phyloP scores from a whole-genome alignment of 805 yeast species.

The Candida nanaspora region DNA sequence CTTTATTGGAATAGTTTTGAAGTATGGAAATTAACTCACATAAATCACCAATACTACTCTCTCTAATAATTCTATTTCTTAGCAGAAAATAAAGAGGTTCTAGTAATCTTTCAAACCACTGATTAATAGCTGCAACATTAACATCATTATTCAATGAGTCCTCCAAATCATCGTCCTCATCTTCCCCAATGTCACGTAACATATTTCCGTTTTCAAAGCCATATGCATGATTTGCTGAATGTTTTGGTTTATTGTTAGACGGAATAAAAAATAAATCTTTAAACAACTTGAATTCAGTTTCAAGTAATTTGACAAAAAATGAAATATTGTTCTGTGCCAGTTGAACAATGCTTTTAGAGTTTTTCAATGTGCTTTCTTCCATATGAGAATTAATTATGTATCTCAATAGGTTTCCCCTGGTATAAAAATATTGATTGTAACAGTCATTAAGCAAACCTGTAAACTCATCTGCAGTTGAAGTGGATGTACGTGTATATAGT shows the following conservation, averaged over 20 bases:
- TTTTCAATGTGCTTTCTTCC: constrained; percentile 12
- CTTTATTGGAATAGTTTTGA: constrained; percentile 60
- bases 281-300: constrained; percentile 57
- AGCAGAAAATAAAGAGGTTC: constrained; percentile 75
- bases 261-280: constrained; percentile 39
- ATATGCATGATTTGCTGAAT: neutral
- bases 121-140: constrained; percentile 32
- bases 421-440: constrained; percentile 51
- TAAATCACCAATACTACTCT: constrained; percentile 55
- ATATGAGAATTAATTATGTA: constrained; percentile 26
- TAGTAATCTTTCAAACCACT: constrained; percentile 56
- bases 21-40: constrained; percentile 72
- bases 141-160: constrained; percentile 14
- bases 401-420: constrained; percentile 44
- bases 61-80: constrained; percentile 62
- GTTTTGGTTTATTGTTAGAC: neutral
- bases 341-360: constrained; percentile 39
- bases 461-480: constrained; percentile 35
- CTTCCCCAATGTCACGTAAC: no score
- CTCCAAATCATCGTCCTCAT: constrained; percentile 3
- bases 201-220: no score
- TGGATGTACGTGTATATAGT: constrained; percentile 19
- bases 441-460: constrained; percentile 64
- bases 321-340: constrained; percentile 56
- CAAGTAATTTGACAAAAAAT: constrained; percentile 50